Percentiles rank a stretch among this genome's conserved stretches.
Evolutionary conservation across 2,329 filamentous ascomycete species (phyloP).

Genomic region (Chlorencoelia australis): DNA sequence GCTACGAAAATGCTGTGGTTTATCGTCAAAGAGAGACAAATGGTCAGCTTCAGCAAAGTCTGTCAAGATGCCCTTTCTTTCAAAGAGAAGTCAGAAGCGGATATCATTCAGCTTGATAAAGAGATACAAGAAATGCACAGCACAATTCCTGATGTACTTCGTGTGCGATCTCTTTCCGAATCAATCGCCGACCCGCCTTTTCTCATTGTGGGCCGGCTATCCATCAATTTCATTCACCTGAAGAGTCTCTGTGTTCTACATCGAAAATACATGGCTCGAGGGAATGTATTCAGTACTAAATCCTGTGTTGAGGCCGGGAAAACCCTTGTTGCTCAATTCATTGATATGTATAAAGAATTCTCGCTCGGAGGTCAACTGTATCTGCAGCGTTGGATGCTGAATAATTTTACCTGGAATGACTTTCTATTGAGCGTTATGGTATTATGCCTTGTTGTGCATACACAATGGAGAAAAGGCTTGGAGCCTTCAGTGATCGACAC

Average conservation of each 20-base stretch:
- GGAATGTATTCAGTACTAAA: constrained; percentile 12
- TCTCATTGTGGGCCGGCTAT: constrained; percentile 19
- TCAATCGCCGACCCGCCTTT: constrained; percentile 17
- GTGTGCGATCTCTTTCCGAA: constrained; percentile 15
- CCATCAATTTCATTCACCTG: constrained; percentile 19
- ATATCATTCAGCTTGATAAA: too few relatives aligned
- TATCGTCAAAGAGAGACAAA: too few relatives aligned
- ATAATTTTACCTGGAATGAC: constrained; percentile 22
- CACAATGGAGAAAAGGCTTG: background rate
- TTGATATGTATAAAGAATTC: constrained; percentile 22
- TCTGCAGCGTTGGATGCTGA: constrained; percentile 20
- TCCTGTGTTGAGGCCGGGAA: constrained; percentile 16
- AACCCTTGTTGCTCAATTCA: constrained; percentile 16
- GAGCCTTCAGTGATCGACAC: too few relatives aligned
- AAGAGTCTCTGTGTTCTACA: constrained; percentile 25
- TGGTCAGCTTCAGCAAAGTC: constrained; percentile 19
- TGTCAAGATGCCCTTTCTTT: constrained; percentile 23
- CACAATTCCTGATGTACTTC: constrained; percentile 13
- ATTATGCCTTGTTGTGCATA: constrained; percentile 21
- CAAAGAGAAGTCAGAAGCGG: too few relatives aligned
- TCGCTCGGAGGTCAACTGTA: constrained; percentile 18
- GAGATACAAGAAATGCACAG: constrained; percentile 17
- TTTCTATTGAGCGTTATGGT: constrained; percentile 22
- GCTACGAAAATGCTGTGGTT: too few relatives aligned
- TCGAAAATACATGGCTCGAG: constrained; percentile 20